Base-by-base conservation (phyloP, 257 asterid genomes). In the Cruciata laevipes region DNA sequence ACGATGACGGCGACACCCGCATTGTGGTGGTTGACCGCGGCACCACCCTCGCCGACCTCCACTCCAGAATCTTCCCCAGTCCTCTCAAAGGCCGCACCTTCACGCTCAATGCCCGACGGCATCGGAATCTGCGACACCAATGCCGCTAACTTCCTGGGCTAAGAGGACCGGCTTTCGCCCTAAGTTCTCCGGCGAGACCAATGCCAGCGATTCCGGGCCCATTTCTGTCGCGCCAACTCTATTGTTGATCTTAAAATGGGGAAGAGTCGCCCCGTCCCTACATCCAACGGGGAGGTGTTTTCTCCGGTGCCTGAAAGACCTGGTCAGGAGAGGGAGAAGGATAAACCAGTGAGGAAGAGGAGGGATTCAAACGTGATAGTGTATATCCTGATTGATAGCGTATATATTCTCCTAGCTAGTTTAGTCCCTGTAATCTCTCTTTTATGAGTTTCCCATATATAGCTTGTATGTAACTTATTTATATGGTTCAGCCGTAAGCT, bases 141-240 rank as follows among this genome's bases (percentile, higher is more conserved):
- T 85, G 87, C 99, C 99, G 32, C 95, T 96, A 5, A 70, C 97
- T 5, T 81, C 99, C 3, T 94, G 99, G 97, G 99, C 99, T 0
- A 94, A 94, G 47, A 81, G 87, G 21, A 94, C 97, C 38, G 99
- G 96, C 3, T 94, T 94, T 64, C 88, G 96, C 42, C 97, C 99
- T 11, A 88, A 90, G 77, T 87, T 94, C 74, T 88, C 96, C 35
- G 99, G 97, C 7, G 97, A 94, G 87, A 83, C 96, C 3, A 90
- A 84, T 76, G 95, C 95, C 64, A 79, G 79, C 24, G 90, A 86
- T 53, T 90, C 97, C 18, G 97, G 90, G 3, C 90, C 79, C 76
- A 83, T 88, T 71, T 75, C 75, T 11, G 76, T 84, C 65, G 81
- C 77, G 63, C 73, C 58, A 60, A 78, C 42, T 33, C 77, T 13